phyloP scores from a whole-genome alignment of 78 protist species.

The Polysphondylium violaceum region DNA sequence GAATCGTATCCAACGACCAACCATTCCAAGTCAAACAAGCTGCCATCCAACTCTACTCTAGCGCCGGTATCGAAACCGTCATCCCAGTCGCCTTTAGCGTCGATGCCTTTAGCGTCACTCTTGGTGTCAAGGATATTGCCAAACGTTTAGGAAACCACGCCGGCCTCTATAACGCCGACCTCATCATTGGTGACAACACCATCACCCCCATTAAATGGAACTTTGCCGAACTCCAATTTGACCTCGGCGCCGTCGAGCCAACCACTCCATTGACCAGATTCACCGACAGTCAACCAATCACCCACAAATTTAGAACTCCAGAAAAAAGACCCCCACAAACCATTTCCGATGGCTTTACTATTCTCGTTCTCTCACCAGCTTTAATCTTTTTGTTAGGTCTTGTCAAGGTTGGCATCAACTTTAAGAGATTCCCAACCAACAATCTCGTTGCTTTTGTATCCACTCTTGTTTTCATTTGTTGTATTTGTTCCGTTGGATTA shows the following conservation, averaged over 20 bases:
- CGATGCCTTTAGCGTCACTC: conserved; percentile 1
- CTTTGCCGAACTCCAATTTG: conserved; percentile 23
- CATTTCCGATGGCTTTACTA: conserved; percentile 19
- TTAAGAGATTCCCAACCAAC: conserved; percentile 34
- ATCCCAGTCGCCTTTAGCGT: conserved; percentile 1
- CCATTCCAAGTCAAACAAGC: conserved; percentile 51
- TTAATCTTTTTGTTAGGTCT: conserved; percentile 36
- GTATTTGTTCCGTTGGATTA: neutral
- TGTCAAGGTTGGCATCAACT: conserved; percentile 15
- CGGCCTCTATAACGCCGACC: conserved; percentile 19
- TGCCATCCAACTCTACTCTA: conserved; percentile 34
- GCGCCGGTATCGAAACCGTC: conserved; percentile 1
- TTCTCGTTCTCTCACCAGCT: conserved; percentile 35
- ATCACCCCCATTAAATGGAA: conserved; percentile 58
- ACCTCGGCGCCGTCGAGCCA: neutral
- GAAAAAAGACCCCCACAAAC: conserved; percentile 39
- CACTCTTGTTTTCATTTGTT: conserved; percentile 33
- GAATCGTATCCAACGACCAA: conserved; percentile 1
- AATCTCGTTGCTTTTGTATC: conserved; percentile 53
- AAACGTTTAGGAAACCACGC: neutral
- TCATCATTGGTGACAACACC: conserved; percentile 41
- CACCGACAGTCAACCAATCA: conserved; percentile 30
- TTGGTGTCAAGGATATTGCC: conserved; percentile 23
- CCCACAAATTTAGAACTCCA: conserved; percentile 12
- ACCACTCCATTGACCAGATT: conserved; percentile 3